Conservation (phyloP, 306 rosid species). For the Neltuma alba region DNA sequence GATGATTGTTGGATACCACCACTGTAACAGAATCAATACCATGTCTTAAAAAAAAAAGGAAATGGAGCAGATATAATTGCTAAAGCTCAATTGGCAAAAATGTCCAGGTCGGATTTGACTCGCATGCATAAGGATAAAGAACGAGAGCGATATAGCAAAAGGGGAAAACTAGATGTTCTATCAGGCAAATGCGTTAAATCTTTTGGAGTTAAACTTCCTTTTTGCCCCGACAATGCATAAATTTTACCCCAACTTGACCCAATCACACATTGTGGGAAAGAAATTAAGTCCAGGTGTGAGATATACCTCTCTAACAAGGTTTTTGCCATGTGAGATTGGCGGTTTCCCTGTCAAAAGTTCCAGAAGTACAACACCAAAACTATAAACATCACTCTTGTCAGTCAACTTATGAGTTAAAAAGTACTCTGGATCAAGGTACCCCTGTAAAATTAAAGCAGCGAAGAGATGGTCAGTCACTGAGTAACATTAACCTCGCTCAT, state of each 20-base stretch:
- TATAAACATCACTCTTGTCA: constrained; percentile 94
- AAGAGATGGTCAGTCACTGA: not conserved
- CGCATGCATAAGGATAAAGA: no score
- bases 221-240: not conserved
- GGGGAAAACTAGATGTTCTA: no score
- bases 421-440: constrained; percentile 97
- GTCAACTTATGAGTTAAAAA: constrained; percentile 89
- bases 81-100: not conserved
- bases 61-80: not conserved
- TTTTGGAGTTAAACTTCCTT: not conserved
- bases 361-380: constrained; percentile 88
- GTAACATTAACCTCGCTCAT: not conserved
- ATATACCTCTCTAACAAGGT: constrained; percentile 93
- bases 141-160: no score
- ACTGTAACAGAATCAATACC: not conserved
- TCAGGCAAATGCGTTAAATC: not conserved
- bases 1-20: not conserved
- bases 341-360: constrained; percentile 93
- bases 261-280: constrained; percentile 9
- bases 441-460: constrained; percentile 55
- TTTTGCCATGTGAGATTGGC: constrained; percentile 90
- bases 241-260: not conserved
- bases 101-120: not conserved
- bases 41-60: not conserved
- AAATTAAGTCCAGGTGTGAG: constrained; percentile 19